These are phyloP conservation scores for Sugiyamaella lignohabitans DNA, from an alignment of 805 yeast genomes.

Conservation along the genomic window DNA sequence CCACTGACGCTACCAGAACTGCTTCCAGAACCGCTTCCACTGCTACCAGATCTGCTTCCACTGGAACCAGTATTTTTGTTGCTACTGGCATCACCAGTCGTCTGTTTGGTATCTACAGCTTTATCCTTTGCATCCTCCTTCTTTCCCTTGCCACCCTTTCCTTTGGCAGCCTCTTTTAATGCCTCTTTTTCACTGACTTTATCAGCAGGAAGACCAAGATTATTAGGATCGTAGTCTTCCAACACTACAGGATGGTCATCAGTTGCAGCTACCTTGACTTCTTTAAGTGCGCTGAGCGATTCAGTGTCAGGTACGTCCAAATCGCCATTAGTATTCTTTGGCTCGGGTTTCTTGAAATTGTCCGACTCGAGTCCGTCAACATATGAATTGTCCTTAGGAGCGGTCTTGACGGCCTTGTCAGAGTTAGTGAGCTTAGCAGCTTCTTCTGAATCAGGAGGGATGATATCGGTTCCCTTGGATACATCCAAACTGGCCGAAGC, in stretches of 20 bases:
- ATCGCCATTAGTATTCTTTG: conserved; percentile 17
- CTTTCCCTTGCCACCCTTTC: conserved; percentile 1
- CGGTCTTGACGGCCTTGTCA: conserved; percentile 29
- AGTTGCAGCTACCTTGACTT: conserved; percentile 15
- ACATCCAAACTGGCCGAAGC: conserved; percentile 20
- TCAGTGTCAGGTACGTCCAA: conserved; percentile 23
- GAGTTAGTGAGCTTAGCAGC: conserved; percentile 22
- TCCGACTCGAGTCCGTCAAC: conserved; percentile 26
- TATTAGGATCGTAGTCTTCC: conserved; percentile 33
- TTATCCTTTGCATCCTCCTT: neutral
- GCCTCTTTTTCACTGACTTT: conserved; percentile 21
- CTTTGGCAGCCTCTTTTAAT: conserved; percentile 7
- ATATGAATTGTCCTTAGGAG: conserved; percentile 32
- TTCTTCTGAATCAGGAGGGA: conserved; percentile 24
- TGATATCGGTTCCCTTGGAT: conserved; percentile 23
- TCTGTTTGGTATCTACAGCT: neutral
- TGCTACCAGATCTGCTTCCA: conserved; percentile 1
- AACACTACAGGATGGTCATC: conserved; percentile 28
- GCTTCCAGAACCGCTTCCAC: neutral
- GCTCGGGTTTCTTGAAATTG: conserved; percentile 26
- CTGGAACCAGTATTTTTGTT: too few relatives aligned
- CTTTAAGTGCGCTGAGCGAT: conserved; percentile 10
- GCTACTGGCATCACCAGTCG: too few relatives aligned
- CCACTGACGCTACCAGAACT: neutral
- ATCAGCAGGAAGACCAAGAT: conserved; percentile 29